A percentile compares a stretch with the other conserved stretches of the same genome.
phyloP scores from a whole-genome alignment of 768 basidiomycete genomes.

The Russula sp. region DNA sequence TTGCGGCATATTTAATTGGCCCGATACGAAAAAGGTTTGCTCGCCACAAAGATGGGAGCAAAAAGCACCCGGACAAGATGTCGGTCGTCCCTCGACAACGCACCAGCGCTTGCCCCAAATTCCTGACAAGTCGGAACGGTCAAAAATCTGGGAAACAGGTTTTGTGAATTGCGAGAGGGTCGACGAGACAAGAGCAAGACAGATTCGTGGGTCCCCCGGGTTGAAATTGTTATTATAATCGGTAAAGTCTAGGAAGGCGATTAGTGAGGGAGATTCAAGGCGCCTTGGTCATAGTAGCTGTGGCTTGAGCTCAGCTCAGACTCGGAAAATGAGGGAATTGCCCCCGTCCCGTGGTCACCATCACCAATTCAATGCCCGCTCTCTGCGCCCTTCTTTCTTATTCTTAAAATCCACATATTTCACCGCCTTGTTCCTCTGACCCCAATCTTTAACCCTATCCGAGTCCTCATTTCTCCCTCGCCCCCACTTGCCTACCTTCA shows the following conservation, averaged over 20 bases:
- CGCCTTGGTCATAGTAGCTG: too few species aligned
- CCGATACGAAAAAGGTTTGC: neutral
- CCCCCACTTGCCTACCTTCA: neutral
- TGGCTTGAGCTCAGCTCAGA: too few species aligned
- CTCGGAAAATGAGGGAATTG: too few species aligned
- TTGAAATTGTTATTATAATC: neutral
- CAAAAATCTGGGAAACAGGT: neutral
- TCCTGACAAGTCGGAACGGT: neutral
- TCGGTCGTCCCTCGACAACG: neutral
- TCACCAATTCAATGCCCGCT: conserved; percentile 15
- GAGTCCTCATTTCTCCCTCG: neutral
- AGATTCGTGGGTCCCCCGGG: neutral
- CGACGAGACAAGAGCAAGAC: conserved; percentile 7
- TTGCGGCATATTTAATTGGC: neutral
- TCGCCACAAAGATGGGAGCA: neutral
- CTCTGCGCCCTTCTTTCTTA: too few species aligned
- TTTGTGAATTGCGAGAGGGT: neutral
- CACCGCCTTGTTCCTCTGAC: too few species aligned
- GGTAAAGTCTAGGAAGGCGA: neutral
- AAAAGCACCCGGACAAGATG: neutral
- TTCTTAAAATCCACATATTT: too few species aligned
- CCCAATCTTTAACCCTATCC: neutral
- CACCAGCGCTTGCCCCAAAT: neutral
- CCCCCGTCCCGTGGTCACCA: too few species aligned
- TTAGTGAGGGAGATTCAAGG: neutral